Evolutionary conservation across 257 asterid genomes (phyloP).

Genomic region (Agastache rugosa): DNA sequence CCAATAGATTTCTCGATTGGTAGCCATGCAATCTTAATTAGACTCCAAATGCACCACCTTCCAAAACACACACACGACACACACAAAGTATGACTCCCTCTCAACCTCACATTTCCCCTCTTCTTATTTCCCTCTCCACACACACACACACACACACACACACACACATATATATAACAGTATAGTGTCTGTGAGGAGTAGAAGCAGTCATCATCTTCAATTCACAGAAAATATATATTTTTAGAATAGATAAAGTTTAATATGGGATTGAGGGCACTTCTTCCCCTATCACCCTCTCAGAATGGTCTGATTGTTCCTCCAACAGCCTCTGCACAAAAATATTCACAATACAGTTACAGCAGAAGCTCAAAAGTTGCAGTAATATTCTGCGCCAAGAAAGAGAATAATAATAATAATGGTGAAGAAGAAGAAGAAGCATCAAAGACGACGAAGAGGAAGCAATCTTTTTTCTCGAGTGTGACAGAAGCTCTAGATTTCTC

Average conservation of each 20-base stretch:
- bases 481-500: slow-evolving; percentile 90
- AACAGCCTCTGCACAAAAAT: slow-evolving; percentile 11
- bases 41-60: not conserved
- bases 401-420: slow-evolving; percentile 24
- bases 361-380: slow-evolving; percentile 37
- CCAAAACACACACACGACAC: not conserved
- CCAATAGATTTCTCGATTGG: slow-evolving; percentile 56
- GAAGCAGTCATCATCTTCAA: not conserved
- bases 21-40: slow-evolving; percentile 40
- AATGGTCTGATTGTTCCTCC: slow-evolving; percentile 43
- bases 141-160: not conserved
- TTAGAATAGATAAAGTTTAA: not conserved
- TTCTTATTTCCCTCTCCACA: not conserved
- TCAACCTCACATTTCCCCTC: slow-evolving; percentile 36
- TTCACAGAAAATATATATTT: not conserved
- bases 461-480: slow-evolving; percentile 63
- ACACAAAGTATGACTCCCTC: not conserved
- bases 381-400: slow-evolving; percentile 54
- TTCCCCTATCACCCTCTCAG: slow-evolving; percentile 61
- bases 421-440: slow-evolving; percentile 40
- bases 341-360: slow-evolving; percentile 12
- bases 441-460: slow-evolving; percentile 48
- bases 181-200: not conserved
- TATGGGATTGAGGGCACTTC: slow-evolving; percentile 64
- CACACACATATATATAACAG: not conserved